A percentile compares a stretch with the other conserved stretches of the same genome.
These are phyloP conservation scores for Colletotrichum neosansevieriae DNA, from an alignment of 2,329 filamentous ascomycete species.

Conservation along the genomic window DNA sequence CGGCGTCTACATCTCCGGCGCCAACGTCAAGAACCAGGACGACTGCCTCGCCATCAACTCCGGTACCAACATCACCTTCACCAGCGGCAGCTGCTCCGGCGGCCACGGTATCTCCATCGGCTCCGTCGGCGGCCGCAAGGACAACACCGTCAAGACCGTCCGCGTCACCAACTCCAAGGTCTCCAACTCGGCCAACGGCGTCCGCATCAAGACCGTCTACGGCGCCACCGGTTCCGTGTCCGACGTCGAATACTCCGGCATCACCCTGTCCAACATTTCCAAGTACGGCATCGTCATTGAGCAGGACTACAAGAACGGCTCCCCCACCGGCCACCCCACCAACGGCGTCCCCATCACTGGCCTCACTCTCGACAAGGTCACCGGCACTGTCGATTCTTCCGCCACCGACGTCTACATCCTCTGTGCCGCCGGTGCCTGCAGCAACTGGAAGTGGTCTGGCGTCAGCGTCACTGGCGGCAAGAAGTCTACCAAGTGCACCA, in stretches of 20 bases:
- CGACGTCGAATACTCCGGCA: constrained; percentile 57
- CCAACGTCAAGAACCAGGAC: constrained; percentile 70
- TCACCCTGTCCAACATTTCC: constrained; percentile 56
- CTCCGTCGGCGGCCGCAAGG: constrained; percentile 58
- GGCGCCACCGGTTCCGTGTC: constrained; percentile 58
- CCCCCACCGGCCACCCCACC: constrained; percentile 58
- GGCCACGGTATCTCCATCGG: constrained; percentile 59
- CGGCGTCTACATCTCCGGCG: constrained; percentile 63
- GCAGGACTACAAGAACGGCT: constrained; percentile 63
- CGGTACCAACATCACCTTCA: constrained; percentile 61
- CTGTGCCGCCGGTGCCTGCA: constrained; percentile 63
- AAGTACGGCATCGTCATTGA: constrained; percentile 56
- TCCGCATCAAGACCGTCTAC: constrained; percentile 62
- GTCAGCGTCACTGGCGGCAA: constrained; percentile 65
- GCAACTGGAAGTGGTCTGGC: constrained; percentile 64
- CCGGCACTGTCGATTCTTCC: constrained; percentile 54
- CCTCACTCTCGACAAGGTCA: constrained; percentile 57
- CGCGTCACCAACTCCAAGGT: constrained; percentile 63
- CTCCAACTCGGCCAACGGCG: constrained; percentile 65
- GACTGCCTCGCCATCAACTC: constrained; percentile 72
- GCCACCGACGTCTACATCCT: constrained; percentile 64
- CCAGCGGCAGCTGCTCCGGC: constrained; percentile 56
- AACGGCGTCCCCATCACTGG: constrained; percentile 66
- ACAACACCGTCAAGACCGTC: constrained; percentile 66
- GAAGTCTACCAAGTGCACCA: constrained; percentile 46